Conservation (phyloP, 768 basidiomycete species). For the Multifurca ochricompacta region DNA sequence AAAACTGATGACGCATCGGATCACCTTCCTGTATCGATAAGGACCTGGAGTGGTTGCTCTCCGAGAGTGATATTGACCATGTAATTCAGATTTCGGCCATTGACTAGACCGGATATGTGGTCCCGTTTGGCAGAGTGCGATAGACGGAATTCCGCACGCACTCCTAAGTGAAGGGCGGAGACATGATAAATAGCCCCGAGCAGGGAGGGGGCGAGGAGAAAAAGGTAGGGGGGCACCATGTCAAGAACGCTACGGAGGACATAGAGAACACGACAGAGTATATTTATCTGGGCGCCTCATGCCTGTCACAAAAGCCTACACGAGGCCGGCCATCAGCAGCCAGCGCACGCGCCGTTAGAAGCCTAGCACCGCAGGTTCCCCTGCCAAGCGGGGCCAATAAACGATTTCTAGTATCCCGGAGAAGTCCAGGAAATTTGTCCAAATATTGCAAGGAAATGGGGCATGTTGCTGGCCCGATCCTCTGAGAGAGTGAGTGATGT, state of each 20-base stretch:
- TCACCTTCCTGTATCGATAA: conserved; percentile 31
- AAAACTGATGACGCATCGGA: not conserved
- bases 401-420: too few species aligned
- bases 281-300: not conserved
- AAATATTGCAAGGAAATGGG: too few species aligned
- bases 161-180: not conserved
- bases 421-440: too few species aligned
- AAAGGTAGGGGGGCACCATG: not conserved
- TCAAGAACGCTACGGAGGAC: not conserved
- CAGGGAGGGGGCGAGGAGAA: not conserved
- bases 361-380: too few species aligned
- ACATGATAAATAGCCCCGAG: not conserved
- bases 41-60: conserved; percentile 23
- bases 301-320: too few species aligned
- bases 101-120: not conserved
- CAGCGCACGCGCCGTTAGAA: too few species aligned
- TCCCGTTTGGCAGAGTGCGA: not conserved
- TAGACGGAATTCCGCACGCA: conserved; percentile 23
- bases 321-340: too few species aligned
- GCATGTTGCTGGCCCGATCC: too few species aligned
- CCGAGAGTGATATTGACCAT: conserved; percentile 26
- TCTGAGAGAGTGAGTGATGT: too few species aligned
- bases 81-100: conserved; percentile 25
- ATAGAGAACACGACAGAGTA: not conserved
- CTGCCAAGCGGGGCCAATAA: too few species aligned